A percentile compares a stretch with the other conserved stretches of the same genome.
Evolutionary conservation across 345 rosid genomes (phyloP).

Genomic region (Eucalyptus lansdowneana): DNA sequence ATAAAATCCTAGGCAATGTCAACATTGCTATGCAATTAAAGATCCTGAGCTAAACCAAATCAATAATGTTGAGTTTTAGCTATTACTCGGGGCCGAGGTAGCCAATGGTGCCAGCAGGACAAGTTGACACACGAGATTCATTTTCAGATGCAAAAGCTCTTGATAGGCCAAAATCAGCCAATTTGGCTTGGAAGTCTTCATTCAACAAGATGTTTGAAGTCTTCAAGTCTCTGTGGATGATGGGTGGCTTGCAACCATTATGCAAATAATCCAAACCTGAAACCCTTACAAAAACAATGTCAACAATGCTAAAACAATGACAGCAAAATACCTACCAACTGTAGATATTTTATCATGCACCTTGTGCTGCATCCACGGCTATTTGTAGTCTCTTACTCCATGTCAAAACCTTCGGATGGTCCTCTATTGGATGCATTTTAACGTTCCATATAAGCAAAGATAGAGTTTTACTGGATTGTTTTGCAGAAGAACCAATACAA

Average conservation of each 20-base stretch:
- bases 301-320: background rate
- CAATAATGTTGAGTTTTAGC: background rate
- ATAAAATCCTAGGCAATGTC: background rate
- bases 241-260: slow-evolving; percentile 44
- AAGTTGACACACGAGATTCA: slow-evolving; percentile 6
- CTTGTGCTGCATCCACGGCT: slow-evolving; percentile 32
- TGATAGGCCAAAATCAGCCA: slow-evolving; percentile 55
- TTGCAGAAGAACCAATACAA: background rate
- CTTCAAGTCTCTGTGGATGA: slow-evolving; percentile 35
- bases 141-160: slow-evolving; percentile 25
- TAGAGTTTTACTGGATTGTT: background rate
- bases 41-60: background rate
- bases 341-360: background rate
- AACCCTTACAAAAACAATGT: background rate
- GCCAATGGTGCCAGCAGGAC: slow-evolving; percentile 34
- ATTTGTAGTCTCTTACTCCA: slow-evolving; percentile 16
- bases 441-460: background rate
- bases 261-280: slow-evolving; percentile 35
- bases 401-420: background rate
- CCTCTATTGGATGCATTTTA: background rate
- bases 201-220: slow-evolving; percentile 16
- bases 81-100: slow-evolving; percentile 56
- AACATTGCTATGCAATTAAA: background rate
- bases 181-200: slow-evolving; percentile 26
- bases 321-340: background rate